Conservation (phyloP, 1,139 yeast genomes). For the Scheffersomyces titani region DNA sequence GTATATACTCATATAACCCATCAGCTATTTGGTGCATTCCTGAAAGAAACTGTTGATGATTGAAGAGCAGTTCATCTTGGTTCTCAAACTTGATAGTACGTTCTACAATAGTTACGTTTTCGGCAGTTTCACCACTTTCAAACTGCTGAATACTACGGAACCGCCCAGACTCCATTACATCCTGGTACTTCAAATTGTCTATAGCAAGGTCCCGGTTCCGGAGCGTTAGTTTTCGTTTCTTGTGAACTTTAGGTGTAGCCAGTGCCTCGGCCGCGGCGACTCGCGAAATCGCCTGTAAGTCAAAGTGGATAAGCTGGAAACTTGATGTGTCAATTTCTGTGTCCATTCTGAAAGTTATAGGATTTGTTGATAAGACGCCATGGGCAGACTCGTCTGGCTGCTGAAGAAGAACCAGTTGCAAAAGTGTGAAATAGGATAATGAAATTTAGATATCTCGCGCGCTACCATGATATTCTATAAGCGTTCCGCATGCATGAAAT, state of each 20-base stretch:
- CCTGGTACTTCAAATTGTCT: conserved; percentile 10
- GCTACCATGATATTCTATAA: not conserved
- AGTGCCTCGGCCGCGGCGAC: conserved; percentile 6
- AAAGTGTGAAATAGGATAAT: not conserved
- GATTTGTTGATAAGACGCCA: not conserved
- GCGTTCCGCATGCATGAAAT: not conserved
- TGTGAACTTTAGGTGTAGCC: conserved; percentile 4
- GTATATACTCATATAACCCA: conserved; percentile 3
- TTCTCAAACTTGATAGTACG: not conserved
- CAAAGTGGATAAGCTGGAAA: conserved; percentile 12
- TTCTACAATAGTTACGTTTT: not conserved
- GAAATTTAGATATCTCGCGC: not conserved
- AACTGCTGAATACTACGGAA: not conserved
- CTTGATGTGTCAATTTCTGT: not conserved
- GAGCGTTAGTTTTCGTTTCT: conserved; percentile 7
- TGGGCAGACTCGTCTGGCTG: not conserved
- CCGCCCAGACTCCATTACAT: conserved; percentile 1
- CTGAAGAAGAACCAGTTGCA: not conserved
- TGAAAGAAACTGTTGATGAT: not conserved
- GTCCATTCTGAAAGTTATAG: not conserved
- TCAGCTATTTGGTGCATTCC: conserved; percentile 1
- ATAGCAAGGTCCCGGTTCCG: conserved; percentile 6
- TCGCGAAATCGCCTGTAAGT: conserved; percentile 7
- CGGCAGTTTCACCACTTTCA: not conserved
- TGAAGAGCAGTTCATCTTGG: not conserved